Conservation (phyloP, 805 yeast species). For the Candida qinlingensis region DNA sequence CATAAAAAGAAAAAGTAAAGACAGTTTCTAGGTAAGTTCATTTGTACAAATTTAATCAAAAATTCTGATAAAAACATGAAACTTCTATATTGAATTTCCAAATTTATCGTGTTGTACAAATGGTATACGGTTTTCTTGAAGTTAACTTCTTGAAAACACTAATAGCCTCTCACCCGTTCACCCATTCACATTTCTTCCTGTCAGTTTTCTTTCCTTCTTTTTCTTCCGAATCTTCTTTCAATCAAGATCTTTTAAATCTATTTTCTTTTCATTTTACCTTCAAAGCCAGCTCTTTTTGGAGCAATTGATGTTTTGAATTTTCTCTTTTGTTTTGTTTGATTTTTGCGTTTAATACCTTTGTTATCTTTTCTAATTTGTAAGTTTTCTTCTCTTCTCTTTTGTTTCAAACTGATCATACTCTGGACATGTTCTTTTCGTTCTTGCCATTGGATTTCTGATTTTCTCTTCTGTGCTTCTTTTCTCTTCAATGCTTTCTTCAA, state of each 20-base stretch:
- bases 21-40: background rate
- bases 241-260: background rate
- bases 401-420: slow-evolving; percentile 66
- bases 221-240: background rate
- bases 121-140: background rate
- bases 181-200: background rate
- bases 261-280: slow-evolving; percentile 44
- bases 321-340: slow-evolving; percentile 61
- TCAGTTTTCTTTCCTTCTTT: background rate
- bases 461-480: slow-evolving; percentile 77
- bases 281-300: slow-evolving; percentile 82
- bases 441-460: slow-evolving; percentile 87
- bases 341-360: slow-evolving; percentile 74
- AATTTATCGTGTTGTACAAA: background rate
- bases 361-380: slow-evolving; percentile 78
- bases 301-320: slow-evolving; percentile 54
- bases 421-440: slow-evolving; percentile 81
- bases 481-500: slow-evolving; percentile 81
- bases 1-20: background rate
- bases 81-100: too few relatives aligned
- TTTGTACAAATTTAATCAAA: background rate
- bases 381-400: slow-evolving; percentile 89
- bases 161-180: background rate
- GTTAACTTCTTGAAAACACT: background rate
- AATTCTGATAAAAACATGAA: background rate